A percentile compares a stretch with the other conserved stretches of the same genome.
Conservation (phyloP, 495 filamentous ascomycete species). For the Margaritispora aquatica region DNA sequence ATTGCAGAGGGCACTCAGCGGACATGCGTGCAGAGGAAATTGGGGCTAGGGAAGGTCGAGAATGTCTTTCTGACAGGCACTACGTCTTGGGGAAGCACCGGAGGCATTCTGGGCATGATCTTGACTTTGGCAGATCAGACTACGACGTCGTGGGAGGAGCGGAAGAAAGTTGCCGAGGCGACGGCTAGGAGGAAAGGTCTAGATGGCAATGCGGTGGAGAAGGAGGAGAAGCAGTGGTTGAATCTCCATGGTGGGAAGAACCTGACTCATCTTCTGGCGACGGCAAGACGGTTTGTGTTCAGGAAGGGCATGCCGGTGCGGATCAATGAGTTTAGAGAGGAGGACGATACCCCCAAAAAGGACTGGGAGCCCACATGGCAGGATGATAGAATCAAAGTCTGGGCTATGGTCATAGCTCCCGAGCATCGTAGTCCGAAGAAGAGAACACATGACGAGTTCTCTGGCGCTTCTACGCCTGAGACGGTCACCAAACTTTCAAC, state of each 20-base stretch:
- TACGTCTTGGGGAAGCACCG: constrained; percentile 66
- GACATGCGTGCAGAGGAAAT: constrained; percentile 57
- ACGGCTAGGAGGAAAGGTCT: constrained; percentile 14
- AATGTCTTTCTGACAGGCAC: constrained; percentile 78
- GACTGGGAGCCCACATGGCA: constrained; percentile 55
- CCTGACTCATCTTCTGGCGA: constrained; percentile 69
- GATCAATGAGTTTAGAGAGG: constrained; percentile 51
- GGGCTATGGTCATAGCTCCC: constrained; percentile 62
- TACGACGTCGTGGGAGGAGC: constrained; percentile 25
- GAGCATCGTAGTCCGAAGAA: constrained; percentile 40
- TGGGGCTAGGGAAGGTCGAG: constrained; percentile 50
- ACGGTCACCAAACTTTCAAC: not conserved
- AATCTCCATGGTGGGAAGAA: constrained; percentile 76
- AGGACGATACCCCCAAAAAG: constrained; percentile 1
- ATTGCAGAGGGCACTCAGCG: constrained; percentile 81
- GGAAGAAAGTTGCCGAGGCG: constrained; percentile 25
- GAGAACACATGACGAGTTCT: constrained; percentile 54
- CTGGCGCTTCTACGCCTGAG: constrained; percentile 10
- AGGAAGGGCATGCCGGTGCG: constrained; percentile 68
- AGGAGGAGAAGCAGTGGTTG: constrained; percentile 32
- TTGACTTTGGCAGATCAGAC: constrained; percentile 69
- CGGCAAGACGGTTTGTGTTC: constrained; percentile 83
- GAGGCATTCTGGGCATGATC: constrained; percentile 79
- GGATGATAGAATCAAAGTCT: constrained; percentile 72
- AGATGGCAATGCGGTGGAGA: not conserved